Evolutionary conservation across 139 green algal genomes (phyloP), one percentile per base, ranked within the genome.

Genomic region (Chlorella sp.): DNA sequence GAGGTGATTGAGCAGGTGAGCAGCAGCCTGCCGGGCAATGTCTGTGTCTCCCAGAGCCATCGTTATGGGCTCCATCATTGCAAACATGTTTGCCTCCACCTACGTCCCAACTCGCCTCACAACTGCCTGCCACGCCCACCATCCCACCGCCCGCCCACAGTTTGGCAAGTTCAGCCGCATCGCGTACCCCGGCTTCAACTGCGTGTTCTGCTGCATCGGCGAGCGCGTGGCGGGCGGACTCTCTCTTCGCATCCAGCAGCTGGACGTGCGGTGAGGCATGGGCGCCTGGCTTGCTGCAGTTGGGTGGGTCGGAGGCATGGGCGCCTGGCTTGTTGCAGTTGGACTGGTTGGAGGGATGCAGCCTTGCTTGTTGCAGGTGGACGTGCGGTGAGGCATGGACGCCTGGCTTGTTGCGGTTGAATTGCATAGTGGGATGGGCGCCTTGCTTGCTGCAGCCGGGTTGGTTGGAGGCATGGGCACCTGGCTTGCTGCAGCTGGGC

Each of bases 241-340:
- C 40, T 90, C 76, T n/a, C 84, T 95, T 86, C 85, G 94, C 46
- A 88, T 97, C 13, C 92, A 96, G 83, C 91, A 96, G 83, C 83
- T 96, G 68, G 90, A 95, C 69, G 93, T 96, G 20, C 32, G 81
- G 44, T 48, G 16, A 19, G 9, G 1, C 34, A 22, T 74, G 34
- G 11, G 30, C 40, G 65, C 40, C 7, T n/a, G 30, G 14, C n/a
- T 73, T 9, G 34, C 28, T 73, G 65, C 65, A 20, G 20, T 30
- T 40, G 11, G 34, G 20, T 40, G 65, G n/a, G n/a, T n/a, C n/a
- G n/a, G n/a, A n/a, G n/a, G n/a, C n/a, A n/a, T n/a, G n/a, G n/a
- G n/a, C n/a, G n/a, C n/a, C n/a, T n/a, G n/a, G n/a, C n/a, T n/a
- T n/a, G n/a, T n/a, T n/a, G n/a, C n/a, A n/a, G n/a, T n/a, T n/a